Conservation (phyloP, 768 basidiomycete species). For the Phanerodontia chrysosporium region DNA sequence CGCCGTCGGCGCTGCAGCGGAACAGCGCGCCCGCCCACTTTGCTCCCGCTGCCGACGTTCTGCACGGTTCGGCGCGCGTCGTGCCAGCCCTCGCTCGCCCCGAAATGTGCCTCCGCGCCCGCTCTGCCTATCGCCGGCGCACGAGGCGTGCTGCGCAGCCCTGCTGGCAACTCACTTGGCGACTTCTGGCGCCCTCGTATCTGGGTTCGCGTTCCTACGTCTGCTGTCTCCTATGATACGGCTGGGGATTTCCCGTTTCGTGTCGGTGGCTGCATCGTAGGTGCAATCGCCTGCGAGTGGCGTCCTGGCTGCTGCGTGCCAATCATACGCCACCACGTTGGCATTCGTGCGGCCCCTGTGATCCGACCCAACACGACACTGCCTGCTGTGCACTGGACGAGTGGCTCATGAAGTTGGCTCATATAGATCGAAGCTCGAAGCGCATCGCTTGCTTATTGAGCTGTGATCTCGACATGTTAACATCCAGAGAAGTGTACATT, state of each 20-base stretch:
- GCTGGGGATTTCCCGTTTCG: too few species aligned
- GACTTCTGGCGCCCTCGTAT: background rate
- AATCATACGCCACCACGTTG: background rate
- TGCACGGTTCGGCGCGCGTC: background rate
- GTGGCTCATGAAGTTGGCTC: too few species aligned
- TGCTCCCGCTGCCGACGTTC: background rate
- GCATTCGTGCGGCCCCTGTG: background rate
- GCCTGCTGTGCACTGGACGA: background rate
- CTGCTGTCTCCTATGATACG: background rate
- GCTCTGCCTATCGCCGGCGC: background rate
- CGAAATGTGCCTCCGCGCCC: background rate
- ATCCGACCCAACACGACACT: background rate
- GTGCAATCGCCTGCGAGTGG: background rate
- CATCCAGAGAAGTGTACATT: background rate
- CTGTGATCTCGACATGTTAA: background rate
- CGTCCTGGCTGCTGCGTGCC: background rate
- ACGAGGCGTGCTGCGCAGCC: background rate
- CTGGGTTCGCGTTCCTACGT: background rate
- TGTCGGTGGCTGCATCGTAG: background rate
- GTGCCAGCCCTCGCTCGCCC: background rate
- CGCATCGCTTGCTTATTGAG: too few species aligned
- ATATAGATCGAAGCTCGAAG: too few species aligned
- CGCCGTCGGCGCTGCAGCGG: background rate
- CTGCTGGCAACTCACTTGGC: background rate
- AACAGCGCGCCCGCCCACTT: background rate